Base-by-base conservation (phyloP, 495 filamentous ascomycete genomes). In the Tuber melanosporum region DNA sequence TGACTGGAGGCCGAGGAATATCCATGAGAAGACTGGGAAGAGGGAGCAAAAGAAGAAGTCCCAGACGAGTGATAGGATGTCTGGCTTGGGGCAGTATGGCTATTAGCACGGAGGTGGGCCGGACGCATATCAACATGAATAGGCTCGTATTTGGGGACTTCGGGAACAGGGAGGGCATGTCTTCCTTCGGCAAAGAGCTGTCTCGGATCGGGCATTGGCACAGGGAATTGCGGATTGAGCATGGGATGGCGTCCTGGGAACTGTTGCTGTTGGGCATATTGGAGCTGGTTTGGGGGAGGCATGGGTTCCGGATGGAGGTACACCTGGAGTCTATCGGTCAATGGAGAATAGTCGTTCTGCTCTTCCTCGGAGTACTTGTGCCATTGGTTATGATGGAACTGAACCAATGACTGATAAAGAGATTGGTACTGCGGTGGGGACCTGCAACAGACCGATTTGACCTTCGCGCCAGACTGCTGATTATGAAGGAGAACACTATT, bases 401-500 rank as follows among this genome's bases (percentile, higher is more conserved):
- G 73, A 32, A 79, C 45, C 6, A 83, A 76, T 44, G 82, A 81
- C 71, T 81, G 75, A 43, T 77, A 78, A 14, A 83, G 75, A 71
- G 76, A 83, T n/a, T 81, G 81, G 17, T 81, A 81, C 32, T 83
- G 80, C 10, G 76, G 74, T 12, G 82, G 77, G 32, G 82, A 83
- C 75, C 79, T 79, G 73, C 80, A 76, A 66, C 82, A 83, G n/a
- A 83, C 82, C 10, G 79, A 77, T 73, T 82, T 78, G 74, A 83
- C 75, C 62, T 79, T 42, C 20, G 79, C 57, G 26, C 79, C 79
- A 39, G 72, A 73, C 49, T 83, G 73, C 71, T 83, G 82, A 42
- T 83, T 83, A 43, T 83, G 82, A 9, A 83, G 82, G 46, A 83
- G 82, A 22, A 83, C 82, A 46, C 79, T 82, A 74, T 83, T 83